Base-by-base conservation (phyloP, 805 yeast genomes). In the Maudiozyma saulgeensis region DNA sequence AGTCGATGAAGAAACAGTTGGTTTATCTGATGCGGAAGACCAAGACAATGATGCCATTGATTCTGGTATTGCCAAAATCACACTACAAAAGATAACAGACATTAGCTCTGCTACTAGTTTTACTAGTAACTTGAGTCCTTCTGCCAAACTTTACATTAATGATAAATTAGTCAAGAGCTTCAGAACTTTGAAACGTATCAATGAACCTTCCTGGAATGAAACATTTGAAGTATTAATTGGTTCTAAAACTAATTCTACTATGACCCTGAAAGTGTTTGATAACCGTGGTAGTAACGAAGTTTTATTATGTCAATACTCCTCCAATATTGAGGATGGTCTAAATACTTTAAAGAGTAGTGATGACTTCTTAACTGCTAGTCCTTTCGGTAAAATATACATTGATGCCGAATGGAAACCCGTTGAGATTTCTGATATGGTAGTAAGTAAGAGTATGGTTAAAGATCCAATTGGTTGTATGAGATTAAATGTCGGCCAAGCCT, bases 131-230 rank as follows among this genome's bases (percentile, higher is more conserved):
- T 53, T 74, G 53, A 68, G 82, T 61, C 84, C 93, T 28, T 81
- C 76, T 63, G 89, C 89, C 15, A 86, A 82, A 58, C 63, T 86
- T 19, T 79, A 68, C 56, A 63, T 84, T 46, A 79, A 83, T 62
- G 76, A 75, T 39, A 75, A 80, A 53, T 66, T 78, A 48, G 72
- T 75, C n/a, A 75, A 76, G 57, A 68, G 68, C 6, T 77, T 80
- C 48, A 79, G 93, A 70, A 75, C 77, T 32, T 71, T 84, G 61
- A 81, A 79, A 58, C 76, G 79, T 59, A 74, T 80, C 8, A 86
- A 84, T 58, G 87, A 81, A 58, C 95, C 95, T 16, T 69, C 81
- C 12, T 86, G 85, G 81, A 81, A 79, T 51, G 80, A 80, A 57
- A 63, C 74, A 28, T 65, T 80, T 49, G 95, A 86, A 65, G 61